A percentile compares a stretch with the other conserved stretches of the same genome.
These are phyloP conservation scores for Biscutella laevigata DNA, from an alignment of 441 rosid genomes.

Conservation along the genomic window DNA sequence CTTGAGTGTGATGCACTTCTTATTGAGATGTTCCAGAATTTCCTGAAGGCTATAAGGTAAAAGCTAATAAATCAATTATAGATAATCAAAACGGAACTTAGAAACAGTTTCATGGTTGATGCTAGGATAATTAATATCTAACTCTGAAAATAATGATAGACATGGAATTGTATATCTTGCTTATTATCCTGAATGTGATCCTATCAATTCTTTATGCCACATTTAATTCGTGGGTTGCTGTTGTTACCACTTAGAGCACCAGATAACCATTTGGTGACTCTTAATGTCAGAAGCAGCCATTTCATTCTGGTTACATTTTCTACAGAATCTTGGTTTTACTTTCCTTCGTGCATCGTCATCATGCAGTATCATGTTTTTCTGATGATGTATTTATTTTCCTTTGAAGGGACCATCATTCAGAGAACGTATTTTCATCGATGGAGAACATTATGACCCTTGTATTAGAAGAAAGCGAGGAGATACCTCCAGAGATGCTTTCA, in stretches of 20 bases:
- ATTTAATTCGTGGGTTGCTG: not conserved
- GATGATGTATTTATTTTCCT: slow-evolving; percentile 11
- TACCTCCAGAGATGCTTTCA: slow-evolving; percentile 64
- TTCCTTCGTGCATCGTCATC: not conserved
- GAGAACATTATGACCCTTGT: slow-evolving; percentile 90
- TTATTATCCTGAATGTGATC: not conserved
- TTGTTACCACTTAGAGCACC: no score
- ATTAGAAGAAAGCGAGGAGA: slow-evolving; percentile 94
- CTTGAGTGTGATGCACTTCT: slow-evolving; percentile 87
- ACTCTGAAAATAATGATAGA: no score
- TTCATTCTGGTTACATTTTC: not conserved
- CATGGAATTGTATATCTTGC: slow-evolving; percentile 6
- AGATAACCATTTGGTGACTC: not conserved
- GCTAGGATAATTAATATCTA: no score
- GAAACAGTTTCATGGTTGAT: no score
- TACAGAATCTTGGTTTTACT: slow-evolving; percentile 7
- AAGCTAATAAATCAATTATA: not conserved
- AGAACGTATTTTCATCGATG: slow-evolving; percentile 68
- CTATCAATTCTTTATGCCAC: not conserved
- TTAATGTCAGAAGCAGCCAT: not conserved
- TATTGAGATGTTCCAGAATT: slow-evolving; percentile 82
- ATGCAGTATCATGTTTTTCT: not conserved
- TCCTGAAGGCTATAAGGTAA: slow-evolving; percentile 78
- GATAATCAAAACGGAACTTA: no score
- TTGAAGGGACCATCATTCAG: slow-evolving; percentile 79